Conservation (phyloP, 805 yeast species). For the Dipodascopsis uninucleata region DNA sequence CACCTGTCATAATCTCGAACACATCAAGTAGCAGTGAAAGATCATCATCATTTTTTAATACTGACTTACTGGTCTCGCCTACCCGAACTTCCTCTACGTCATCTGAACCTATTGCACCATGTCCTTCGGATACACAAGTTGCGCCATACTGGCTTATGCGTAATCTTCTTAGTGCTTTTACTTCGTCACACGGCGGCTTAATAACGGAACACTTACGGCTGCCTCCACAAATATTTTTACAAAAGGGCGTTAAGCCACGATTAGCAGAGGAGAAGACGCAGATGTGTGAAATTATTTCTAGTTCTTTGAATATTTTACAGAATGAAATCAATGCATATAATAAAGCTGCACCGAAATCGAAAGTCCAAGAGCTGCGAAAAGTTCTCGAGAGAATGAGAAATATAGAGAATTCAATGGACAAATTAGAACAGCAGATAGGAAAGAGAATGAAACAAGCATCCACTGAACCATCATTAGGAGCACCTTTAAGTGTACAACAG, state of each 20-base stretch:
- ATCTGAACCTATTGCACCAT: neutral
- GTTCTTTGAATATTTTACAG: neutral
- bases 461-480: too few relatives aligned
- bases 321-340: neutral
- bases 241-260: conserved; percentile 4
- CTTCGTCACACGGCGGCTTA: conserved; percentile 4
- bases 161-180: conserved; percentile 7
- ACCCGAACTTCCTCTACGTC: conserved; percentile 1
- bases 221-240: conserved; percentile 8
- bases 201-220: conserved; percentile 1
- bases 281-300: conserved; percentile 3
- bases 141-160: conserved; percentile 17
- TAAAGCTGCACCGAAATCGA: conserved; percentile 1
- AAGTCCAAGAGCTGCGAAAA: neutral
- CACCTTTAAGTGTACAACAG: too few relatives aligned
- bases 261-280: conserved; percentile 10
- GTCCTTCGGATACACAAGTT: conserved; percentile 1
- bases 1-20: too few relatives aligned
- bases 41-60: too few relatives aligned
- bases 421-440: conserved; percentile 6
- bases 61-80: too few relatives aligned
- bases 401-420: conserved; percentile 5
- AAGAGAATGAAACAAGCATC: neutral
- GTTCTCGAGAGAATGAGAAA: neutral
- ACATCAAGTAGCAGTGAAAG: too few relatives aligned